phyloP scores from a whole-genome alignment of 1,284 basidiomycete genomes.

The Pseudozyma thailandica region DNA sequence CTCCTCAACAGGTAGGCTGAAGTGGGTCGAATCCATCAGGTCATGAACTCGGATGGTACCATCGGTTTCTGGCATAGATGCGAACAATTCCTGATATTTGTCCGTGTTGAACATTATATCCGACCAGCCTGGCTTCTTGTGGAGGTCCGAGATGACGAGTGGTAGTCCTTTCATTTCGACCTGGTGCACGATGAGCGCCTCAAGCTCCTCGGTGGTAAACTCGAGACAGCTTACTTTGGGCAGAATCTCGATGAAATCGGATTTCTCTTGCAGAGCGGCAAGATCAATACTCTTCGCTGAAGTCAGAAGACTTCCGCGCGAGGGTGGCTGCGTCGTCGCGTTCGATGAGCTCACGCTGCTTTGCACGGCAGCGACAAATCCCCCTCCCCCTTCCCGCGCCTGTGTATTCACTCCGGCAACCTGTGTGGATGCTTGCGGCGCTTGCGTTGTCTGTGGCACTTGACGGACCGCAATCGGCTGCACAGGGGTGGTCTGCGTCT shows the following conservation, averaged over 20 bases:
- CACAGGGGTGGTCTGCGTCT: too few relatives aligned
- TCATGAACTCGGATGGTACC: conserved; percentile 6
- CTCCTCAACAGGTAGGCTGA: not conserved
- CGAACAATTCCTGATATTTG: conserved; percentile 8
- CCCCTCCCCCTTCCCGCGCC: too few relatives aligned
- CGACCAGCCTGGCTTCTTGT: conserved; percentile 18
- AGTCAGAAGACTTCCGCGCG: conserved; percentile 9
- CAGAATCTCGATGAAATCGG: conserved; percentile 1
- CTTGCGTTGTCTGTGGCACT: too few relatives aligned
- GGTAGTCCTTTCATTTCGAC: conserved; percentile 29
- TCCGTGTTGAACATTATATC: conserved; percentile 17
- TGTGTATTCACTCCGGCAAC: too few relatives aligned
- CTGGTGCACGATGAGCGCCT: conserved; percentile 9
- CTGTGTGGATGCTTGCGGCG: too few relatives aligned
- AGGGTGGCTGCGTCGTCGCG: conserved; percentile 1
- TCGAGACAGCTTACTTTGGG: conserved; percentile 18
- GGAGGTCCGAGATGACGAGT: conserved; percentile 38
- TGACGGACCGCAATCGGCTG: too few relatives aligned
- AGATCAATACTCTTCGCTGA: conserved; percentile 13
- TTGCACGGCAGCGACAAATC: too few relatives aligned
- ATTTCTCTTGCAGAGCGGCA: not conserved
- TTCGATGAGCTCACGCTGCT: too few relatives aligned
- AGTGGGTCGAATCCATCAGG: conserved; percentile 8
- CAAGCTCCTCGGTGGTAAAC: conserved; percentile 12
- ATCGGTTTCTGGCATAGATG: not conserved